Conservation (phyloP, 2,329 filamentous ascomycete species). For the Penicillium concentricum region DNA sequence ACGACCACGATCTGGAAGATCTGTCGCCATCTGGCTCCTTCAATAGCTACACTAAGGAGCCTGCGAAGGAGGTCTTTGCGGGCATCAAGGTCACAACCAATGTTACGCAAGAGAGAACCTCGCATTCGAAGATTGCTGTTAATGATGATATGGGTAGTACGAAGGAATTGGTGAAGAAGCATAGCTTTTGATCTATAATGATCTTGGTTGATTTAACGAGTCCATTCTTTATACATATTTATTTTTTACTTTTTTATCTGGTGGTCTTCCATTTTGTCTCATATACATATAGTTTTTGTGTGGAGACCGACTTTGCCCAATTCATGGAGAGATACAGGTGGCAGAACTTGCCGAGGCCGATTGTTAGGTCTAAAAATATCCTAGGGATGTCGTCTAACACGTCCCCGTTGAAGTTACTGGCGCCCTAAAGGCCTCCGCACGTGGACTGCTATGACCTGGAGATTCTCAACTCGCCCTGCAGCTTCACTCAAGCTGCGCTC, state of each 20-base stretch:
- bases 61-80: not conserved
- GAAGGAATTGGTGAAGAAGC: conserved; percentile 21
- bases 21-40: conserved; percentile 9
- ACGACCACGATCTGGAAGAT: conserved; percentile 21
- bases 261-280: not conserved
- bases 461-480: no score
- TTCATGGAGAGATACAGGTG: not conserved
- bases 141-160: conserved; percentile 25
- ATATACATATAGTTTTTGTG: not conserved
- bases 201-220: not conserved
- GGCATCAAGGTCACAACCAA: conserved; percentile 33
- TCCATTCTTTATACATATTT: not conserved
- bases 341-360: not conserved
- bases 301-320: not conserved
- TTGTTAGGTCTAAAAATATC: not conserved
- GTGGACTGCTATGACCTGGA: no score
- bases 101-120: conserved; percentile 24
- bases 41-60: conserved; percentile 2
- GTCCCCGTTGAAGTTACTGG: not conserved
- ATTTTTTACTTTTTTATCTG: not conserved
- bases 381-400: not conserved
- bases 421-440: no score
- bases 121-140: not conserved
- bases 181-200: conserved; percentile 12
- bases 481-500: no score